These are phyloP conservation scores for Trametes villosa DNA, from an alignment of 768 basidiomycete genomes.

Conservation along the genomic window DNA sequence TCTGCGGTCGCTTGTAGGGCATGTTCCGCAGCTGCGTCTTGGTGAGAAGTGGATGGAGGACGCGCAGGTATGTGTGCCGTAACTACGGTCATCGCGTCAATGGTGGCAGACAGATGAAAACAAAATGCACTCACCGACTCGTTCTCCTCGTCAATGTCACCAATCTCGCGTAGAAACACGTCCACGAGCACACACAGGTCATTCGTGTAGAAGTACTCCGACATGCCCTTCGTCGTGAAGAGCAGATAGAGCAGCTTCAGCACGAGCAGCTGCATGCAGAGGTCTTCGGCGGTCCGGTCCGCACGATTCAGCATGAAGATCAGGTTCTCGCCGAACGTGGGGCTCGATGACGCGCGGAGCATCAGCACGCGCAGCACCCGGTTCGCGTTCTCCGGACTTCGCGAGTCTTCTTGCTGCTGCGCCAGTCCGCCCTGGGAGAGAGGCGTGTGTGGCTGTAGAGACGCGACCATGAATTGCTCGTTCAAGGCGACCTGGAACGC, in stretches of 20 bases:
- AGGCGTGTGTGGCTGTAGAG: slow-evolving; percentile 44
- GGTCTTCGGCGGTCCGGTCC: slow-evolving; percentile 88
- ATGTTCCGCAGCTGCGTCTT: slow-evolving; percentile 86
- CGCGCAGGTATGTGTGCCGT: slow-evolving; percentile 95
- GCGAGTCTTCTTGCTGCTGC: slow-evolving; percentile 7
- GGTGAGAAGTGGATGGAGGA: slow-evolving; percentile 91
- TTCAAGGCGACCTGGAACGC: slow-evolving; percentile 79
- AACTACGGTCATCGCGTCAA: slow-evolving; percentile 48
- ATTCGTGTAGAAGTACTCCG: slow-evolving; percentile 98
- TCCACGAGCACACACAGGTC: slow-evolving; percentile 96
- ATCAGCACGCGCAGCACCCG: slow-evolving; percentile 83
- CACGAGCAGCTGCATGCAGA: slow-evolving; percentile 93
- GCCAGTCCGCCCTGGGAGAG: slow-evolving; percentile 18
- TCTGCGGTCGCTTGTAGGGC: slow-evolving; percentile 92
- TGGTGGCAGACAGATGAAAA: background rate
- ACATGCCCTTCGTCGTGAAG: slow-evolving; percentile 90
- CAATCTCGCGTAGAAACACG: slow-evolving; percentile 94
- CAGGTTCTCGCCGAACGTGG: slow-evolving; percentile 97
- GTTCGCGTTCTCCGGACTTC: slow-evolving; percentile 59
- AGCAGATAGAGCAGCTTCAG: slow-evolving; percentile 94
- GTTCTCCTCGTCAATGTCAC: slow-evolving; percentile 89
- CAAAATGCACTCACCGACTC: slow-evolving; percentile 73
- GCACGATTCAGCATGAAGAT: slow-evolving; percentile 99
- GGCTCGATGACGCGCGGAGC: slow-evolving; percentile 81
- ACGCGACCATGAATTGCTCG: slow-evolving; percentile 98